phyloP scores from a whole-genome alignment of 1,139 yeast genomes.

The Saccharomycopsis phalli region DNA sequence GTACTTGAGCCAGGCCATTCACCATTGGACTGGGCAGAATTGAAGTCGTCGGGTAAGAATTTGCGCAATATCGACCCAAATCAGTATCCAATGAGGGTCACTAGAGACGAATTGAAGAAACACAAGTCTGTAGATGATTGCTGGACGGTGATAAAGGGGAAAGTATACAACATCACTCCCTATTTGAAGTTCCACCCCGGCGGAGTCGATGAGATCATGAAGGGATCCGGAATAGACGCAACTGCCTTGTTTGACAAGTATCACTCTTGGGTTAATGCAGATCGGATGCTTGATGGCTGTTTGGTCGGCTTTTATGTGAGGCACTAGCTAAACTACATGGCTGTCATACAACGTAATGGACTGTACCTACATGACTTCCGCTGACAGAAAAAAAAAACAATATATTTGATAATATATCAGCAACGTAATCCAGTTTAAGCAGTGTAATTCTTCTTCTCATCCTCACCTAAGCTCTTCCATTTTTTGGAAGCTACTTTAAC shows the following conservation, averaged over 20 bases:
- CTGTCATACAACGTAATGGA: too few species aligned
- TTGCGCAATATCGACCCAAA: constrained; percentile 30
- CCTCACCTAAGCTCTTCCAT: constrained; percentile 11
- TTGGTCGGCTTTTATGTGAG: constrained; percentile 50
- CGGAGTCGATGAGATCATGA: constrained; percentile 69
- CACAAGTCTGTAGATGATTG: constrained; percentile 60
- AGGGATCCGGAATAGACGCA: constrained; percentile 80
- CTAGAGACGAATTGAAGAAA: constrained; percentile 47
- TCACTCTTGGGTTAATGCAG: constrained; percentile 86
- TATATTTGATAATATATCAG: not conserved
- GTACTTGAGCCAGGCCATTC: constrained; percentile 71
- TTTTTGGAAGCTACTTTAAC: constrained; percentile 2
- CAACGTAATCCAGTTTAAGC: too few species aligned
- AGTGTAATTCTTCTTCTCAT: constrained; percentile 14
- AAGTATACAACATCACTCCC: constrained; percentile 76
- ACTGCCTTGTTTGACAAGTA: constrained; percentile 70
- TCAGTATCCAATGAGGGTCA: constrained; percentile 41
- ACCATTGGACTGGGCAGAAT: constrained; percentile 77
- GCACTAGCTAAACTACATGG: constrained; percentile 2
- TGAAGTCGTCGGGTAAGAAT: constrained; percentile 38
- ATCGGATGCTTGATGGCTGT: constrained; percentile 71
- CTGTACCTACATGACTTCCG: not conserved
- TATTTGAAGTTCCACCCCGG: constrained; percentile 90
- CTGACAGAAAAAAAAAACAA: not conserved
- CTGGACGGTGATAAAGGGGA: constrained; percentile 79